Evolutionary conservation across 1,284 basidiomycete genomes (phyloP).

Genomic region (Bjerkandera adusta): DNA sequence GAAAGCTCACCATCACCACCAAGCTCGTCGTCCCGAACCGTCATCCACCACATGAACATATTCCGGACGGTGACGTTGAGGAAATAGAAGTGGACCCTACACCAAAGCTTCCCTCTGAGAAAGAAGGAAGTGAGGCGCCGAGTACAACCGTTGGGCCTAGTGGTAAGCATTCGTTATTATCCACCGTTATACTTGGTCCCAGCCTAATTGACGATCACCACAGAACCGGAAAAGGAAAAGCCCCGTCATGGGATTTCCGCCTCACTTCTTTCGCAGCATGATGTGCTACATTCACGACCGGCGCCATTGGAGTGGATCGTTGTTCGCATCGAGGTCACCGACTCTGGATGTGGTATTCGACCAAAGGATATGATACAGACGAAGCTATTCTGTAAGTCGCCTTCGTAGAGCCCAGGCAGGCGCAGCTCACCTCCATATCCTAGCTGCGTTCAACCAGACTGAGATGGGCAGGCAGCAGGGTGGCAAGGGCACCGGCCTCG

Average conservation of each 20-base stretch:
- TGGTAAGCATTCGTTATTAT: too few relatives aligned
- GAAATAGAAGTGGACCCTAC: neutral
- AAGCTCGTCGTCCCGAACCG: slow-evolving; percentile 51
- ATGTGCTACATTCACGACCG: slow-evolving; percentile 37
- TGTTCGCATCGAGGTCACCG: slow-evolving; percentile 78
- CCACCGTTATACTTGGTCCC: too few relatives aligned
- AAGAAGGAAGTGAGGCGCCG: neutral
- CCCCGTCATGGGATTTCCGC: slow-evolving; percentile 33
- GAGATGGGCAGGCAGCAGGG: slow-evolving; percentile 83
- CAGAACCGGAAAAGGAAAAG: too few relatives aligned
- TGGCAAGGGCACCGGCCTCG: slow-evolving; percentile 88
- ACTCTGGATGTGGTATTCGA: slow-evolving; percentile 79
- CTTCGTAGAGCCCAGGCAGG: neutral
- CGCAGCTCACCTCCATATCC: slow-evolving; percentile 1
- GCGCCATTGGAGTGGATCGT: slow-evolving; percentile 57
- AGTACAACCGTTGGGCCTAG: slow-evolving; percentile 1
- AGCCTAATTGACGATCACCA: too few relatives aligned
- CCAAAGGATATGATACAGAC: slow-evolving; percentile 71
- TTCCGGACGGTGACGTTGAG: neutral
- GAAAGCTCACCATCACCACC: slow-evolving; percentile 61
- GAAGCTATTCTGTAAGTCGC: slow-evolving; percentile 68
- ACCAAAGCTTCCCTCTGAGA: neutral
- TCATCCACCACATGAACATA: neutral
- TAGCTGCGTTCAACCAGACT: slow-evolving; percentile 77
- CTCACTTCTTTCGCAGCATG: slow-evolving; percentile 49